A percentile compares a stretch with the other conserved stretches of the same genome.
Evolutionary conservation across 495 filamentous ascomycete genomes (phyloP).

Genomic region (Trichoderma parareesei): DNA sequence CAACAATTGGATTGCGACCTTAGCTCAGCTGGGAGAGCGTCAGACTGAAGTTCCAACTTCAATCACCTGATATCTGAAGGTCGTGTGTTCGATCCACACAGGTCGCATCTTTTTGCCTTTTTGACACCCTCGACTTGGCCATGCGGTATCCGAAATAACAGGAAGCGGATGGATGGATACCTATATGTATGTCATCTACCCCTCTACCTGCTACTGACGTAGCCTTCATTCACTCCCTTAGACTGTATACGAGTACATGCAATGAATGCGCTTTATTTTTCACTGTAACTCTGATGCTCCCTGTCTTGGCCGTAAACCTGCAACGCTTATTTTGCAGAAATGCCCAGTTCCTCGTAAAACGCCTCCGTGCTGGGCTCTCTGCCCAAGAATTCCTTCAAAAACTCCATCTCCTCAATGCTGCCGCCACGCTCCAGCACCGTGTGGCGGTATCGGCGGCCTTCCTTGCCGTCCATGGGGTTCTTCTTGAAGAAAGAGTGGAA

Average conservation of each 20-base stretch:
- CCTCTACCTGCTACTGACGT: too few species aligned
- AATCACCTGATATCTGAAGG: conserved; percentile 9
- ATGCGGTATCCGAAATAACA: not conserved
- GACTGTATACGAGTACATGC: too few species aligned
- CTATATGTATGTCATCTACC: too few species aligned
- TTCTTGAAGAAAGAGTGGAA: conserved; percentile 68
- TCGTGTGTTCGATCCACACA: conserved; percentile 10
- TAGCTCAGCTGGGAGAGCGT: conserved; percentile 10
- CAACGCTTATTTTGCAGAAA: conserved; percentile 21
- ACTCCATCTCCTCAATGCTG: conserved; percentile 66
- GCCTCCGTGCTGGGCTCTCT: conserved; percentile 63
- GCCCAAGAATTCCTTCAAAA: conserved; percentile 63
- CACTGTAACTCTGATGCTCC: too few species aligned
- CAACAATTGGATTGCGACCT: conserved; percentile 6
- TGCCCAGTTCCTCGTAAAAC: conserved; percentile 65
- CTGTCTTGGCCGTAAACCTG: not conserved
- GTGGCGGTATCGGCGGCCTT: conserved; percentile 64
- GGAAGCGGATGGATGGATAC: too few species aligned
- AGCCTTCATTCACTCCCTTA: too few species aligned
- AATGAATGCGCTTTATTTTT: too few species aligned
- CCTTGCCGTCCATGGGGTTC: conserved; percentile 59
- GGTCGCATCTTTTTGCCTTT: conserved; percentile 8
- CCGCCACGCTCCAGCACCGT: conserved; percentile 68
- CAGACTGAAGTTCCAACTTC: conserved; percentile 7
- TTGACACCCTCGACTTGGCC: not conserved